phyloP scores from a whole-genome alignment of 164 flowering plant genomes.

The Saururus chinensis region DNA sequence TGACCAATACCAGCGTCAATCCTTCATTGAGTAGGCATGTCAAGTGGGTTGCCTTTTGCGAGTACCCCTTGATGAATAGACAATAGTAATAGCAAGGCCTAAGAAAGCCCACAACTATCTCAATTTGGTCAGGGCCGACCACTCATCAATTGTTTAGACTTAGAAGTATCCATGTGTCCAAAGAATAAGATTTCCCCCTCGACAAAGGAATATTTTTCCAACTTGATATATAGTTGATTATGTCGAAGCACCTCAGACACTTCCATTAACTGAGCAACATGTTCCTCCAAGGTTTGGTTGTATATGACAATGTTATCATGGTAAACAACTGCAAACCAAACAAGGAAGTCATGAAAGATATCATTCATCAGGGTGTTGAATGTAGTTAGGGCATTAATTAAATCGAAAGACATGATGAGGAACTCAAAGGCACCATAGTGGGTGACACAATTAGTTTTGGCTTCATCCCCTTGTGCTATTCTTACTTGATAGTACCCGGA shows the following conservation, averaged over 20 bases:
- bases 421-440: slow-evolving; percentile 2
- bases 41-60: neutral
- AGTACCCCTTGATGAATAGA: slow-evolving; percentile 1
- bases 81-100: neutral
- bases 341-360: neutral
- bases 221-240: no score
- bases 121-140: neutral
- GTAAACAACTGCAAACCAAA: neutral
- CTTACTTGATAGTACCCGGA: no score
- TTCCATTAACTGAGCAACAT: neutral
- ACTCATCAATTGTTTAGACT: neutral
- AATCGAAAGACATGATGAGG: slow-evolving; percentile 8
- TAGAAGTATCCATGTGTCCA: neutral
- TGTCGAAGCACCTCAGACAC: neutral
- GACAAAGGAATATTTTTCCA: neutral
- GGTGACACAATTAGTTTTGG: neutral
- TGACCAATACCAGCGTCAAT: neutral
- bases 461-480: slow-evolving; percentile 3
- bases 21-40: slow-evolving; percentile 3
- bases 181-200: slow-evolving; percentile 6
- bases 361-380: slow-evolving; percentile 7
- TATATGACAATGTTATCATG: slow-evolving; percentile 1
- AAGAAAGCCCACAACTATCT: neutral
- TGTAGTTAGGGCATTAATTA: slow-evolving; percentile 1
- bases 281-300: slow-evolving; percentile 1